A percentile compares a stretch with the other conserved stretches of the same genome.
These are phyloP conservation scores for Hemileccinum impolitum DNA, from an alignment of 768 basidiomycete genomes.

Conservation along the genomic window DNA sequence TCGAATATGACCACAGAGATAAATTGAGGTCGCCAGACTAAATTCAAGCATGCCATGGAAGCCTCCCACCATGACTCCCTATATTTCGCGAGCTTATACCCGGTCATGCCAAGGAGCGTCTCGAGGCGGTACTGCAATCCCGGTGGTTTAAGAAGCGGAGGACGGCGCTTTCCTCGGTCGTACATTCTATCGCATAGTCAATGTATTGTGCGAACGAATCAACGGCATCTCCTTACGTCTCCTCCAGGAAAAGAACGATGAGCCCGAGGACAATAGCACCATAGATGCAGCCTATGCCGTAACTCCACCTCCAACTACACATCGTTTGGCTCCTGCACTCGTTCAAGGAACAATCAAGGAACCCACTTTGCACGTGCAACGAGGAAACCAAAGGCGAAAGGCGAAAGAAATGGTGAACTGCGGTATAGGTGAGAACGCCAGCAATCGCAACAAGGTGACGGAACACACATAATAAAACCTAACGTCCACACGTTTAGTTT, in stretches of 20 bases:
- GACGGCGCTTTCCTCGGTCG: constrained; percentile 41
- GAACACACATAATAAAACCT: constrained; percentile 52
- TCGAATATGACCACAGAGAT: constrained; percentile 38
- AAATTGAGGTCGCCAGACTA: constrained; percentile 52
- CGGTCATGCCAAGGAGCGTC: constrained; percentile 49
- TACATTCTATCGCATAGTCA: constrained; percentile 37
- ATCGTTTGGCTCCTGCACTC: neutral
- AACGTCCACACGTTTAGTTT: constrained; percentile 54
- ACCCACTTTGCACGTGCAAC: constrained; percentile 25
- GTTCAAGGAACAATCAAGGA: no score
- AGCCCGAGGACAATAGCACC: constrained; percentile 41
- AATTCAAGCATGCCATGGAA: constrained; percentile 31
- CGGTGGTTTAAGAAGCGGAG: constrained; percentile 24
- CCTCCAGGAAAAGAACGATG: constrained; percentile 46
- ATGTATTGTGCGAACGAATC: neutral
- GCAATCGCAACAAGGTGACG: constrained; percentile 29
- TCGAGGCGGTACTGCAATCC: constrained; percentile 42
- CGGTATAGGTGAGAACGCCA: constrained; percentile 22
- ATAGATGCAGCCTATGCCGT: constrained; percentile 50
- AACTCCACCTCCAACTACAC: constrained; percentile 48
- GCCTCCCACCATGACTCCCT: constrained; percentile 40
- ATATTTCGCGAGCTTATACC: constrained; percentile 42
- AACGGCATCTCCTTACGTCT: constrained; percentile 38
- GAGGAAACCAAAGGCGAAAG: constrained; percentile 30
- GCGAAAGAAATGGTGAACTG: constrained; percentile 30